These are phyloP conservation scores for Neoscytalidium dimidiatum DNA, from an alignment of 2,329 filamentous ascomycete species.

Conservation along the genomic window DNA sequence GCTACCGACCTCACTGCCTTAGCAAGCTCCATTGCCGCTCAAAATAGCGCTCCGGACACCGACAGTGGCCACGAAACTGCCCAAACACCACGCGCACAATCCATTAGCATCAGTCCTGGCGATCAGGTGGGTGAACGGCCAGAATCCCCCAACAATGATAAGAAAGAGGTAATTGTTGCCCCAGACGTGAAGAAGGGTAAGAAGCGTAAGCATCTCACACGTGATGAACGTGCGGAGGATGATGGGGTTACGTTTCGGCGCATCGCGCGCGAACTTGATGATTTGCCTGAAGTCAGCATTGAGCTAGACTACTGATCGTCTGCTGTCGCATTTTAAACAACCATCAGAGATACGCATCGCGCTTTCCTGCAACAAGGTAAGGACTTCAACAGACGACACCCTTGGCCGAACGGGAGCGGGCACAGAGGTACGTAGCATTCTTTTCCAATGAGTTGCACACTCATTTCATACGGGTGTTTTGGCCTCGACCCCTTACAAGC, in stretches of 20 bases:
- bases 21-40: too few species aligned
- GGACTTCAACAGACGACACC: neutral
- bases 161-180: conserved; percentile 21
- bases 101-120: too few species aligned
- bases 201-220: conserved; percentile 36
- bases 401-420: too few species aligned
- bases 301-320: conserved; percentile 52
- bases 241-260: conserved; percentile 23
- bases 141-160: conserved; percentile 2
- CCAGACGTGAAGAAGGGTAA: conserved; percentile 31
- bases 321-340: neutral
- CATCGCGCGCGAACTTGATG: conserved; percentile 25
- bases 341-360: neutral
- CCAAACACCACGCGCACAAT: too few species aligned
- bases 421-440: neutral
- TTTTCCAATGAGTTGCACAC: neutral
- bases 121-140: neutral
- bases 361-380: neutral
- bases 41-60: too few species aligned
- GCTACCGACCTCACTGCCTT: too few species aligned
- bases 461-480: neutral
- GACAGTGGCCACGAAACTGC: too few species aligned
- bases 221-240: conserved; percentile 31
- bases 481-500: too few species aligned
- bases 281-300: conserved; percentile 37